These are phyloP conservation scores for Periconia sp. DNA, from an alignment of 2,329 filamentous ascomycete genomes.

Conservation along the genomic window DNA sequence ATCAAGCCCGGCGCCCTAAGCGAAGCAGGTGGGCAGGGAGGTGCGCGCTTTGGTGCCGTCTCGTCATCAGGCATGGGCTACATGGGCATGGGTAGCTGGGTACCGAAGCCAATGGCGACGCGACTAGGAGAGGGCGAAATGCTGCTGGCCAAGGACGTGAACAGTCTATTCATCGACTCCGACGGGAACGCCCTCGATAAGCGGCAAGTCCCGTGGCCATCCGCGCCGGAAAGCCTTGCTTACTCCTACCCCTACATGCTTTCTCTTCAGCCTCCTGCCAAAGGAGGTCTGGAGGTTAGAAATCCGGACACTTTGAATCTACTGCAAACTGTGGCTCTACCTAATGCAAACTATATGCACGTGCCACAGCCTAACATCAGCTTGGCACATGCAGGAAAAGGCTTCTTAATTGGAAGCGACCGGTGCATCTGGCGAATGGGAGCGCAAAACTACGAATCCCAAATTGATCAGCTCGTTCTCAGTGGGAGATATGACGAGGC, in stretches of 20 bases:
- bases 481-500: constrained; percentile 84
- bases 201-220: constrained; percentile 89
- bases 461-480: constrained; percentile 81
- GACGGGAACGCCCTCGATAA: constrained; percentile 82
- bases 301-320: constrained; percentile 92
- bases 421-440: constrained; percentile 96
- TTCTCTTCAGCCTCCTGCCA: constrained; percentile 80
- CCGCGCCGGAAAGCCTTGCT: constrained; percentile 86
- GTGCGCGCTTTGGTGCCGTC: constrained; percentile 80
- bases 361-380: constrained; percentile 93
- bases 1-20: constrained; percentile 76
- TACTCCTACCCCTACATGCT: constrained; percentile 98
- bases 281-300: constrained; percentile 85
- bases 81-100: constrained; percentile 90
- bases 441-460: constrained; percentile 86
- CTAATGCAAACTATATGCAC: constrained; percentile 82
- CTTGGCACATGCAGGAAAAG: constrained; percentile 94
- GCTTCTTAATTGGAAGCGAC: constrained; percentile 92
- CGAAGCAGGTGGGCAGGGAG: constrained; percentile 68
- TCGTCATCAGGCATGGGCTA: constrained; percentile 92
- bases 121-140: constrained; percentile 83
- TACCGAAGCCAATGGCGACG: constrained; percentile 86
- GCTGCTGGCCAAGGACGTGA: constrained; percentile 95
- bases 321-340: constrained; percentile 82
- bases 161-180: constrained; percentile 88